Evolutionary conservation across 805 yeast species (phyloP).

Genomic region (Pichia phayaonensis): DNA sequence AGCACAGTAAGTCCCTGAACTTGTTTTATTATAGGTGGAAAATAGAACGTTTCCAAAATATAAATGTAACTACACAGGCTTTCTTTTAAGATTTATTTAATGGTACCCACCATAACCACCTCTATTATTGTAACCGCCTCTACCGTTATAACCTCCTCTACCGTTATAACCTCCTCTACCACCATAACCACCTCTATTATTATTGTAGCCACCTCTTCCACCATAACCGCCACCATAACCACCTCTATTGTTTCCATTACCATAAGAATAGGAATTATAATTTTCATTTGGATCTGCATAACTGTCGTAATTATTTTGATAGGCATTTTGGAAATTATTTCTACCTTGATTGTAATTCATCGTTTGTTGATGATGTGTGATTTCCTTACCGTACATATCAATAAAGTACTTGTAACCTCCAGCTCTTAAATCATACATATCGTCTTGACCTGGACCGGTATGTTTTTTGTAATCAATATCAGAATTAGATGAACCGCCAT

Average conservation of each 20-base stretch:
- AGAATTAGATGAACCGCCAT: slow-evolving; percentile 6
- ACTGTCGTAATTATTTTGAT: slow-evolving; percentile 18
- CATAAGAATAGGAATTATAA: slow-evolving; percentile 10
- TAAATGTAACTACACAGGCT: not conserved
- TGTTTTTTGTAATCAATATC: slow-evolving; percentile 33
- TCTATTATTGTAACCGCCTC: slow-evolving; percentile 2
- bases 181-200: slow-evolving; percentile 1
- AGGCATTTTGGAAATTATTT: slow-evolving; percentile 11
- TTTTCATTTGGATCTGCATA: slow-evolving; percentile 12
- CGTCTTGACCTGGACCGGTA: slow-evolving; percentile 43
- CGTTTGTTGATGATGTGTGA: slow-evolving; percentile 18
- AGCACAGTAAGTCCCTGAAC: not conserved
- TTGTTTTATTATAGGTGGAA: not conserved
- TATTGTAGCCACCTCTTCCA: slow-evolving; percentile 5
- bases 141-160: slow-evolving; percentile 3
- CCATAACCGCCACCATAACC: slow-evolving; percentile 6
- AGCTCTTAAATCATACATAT: slow-evolving; percentile 36
- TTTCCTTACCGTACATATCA: slow-evolving; percentile 26
- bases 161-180: not conserved
- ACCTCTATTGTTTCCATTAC: slow-evolving; percentile 5
- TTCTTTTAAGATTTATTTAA: not conserved
- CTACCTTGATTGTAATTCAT: slow-evolving; percentile 13
- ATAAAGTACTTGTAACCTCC: slow-evolving; percentile 46
- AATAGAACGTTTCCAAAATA: not conserved
- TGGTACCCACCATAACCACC: not conserved